A percentile compares a stretch with the other conserved stretches of the same genome.
These are phyloP conservation scores for Parasarocladium wereldwijsianum DNA, from an alignment of 2,329 filamentous ascomycete species.

Conservation along the genomic window DNA sequence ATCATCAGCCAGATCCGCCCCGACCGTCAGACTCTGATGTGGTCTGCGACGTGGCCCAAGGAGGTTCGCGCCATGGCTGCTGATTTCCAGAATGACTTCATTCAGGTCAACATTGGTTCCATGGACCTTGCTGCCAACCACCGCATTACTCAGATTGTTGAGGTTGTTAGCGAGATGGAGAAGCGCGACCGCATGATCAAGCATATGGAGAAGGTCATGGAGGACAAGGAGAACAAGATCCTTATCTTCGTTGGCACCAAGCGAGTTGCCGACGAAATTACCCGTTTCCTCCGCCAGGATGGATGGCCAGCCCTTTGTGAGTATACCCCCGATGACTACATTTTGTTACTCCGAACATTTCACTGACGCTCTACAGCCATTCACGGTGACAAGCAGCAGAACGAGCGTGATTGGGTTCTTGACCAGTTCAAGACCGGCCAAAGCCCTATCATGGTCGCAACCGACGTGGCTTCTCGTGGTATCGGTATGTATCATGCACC, in stretches of 20 bases:
- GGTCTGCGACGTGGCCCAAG: slow-evolving; percentile 98
- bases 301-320: slow-evolving; percentile 94
- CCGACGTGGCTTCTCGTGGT: slow-evolving; percentile 98
- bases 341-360: slow-evolving; percentile 22
- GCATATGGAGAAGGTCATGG: slow-evolving; percentile 96
- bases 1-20: slow-evolving; percentile 96
- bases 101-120: slow-evolving; percentile 97
- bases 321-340: slow-evolving; percentile 26
- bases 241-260: slow-evolving; percentile 91
- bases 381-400: slow-evolving; percentile 98
- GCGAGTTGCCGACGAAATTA: slow-evolving; percentile 95
- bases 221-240: slow-evolving; percentile 87
- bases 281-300: slow-evolving; percentile 90
- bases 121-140: slow-evolving; percentile 94
- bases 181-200: slow-evolving; percentile 97
- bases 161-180: slow-evolving; percentile 91
- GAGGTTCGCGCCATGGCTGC: slow-evolving; percentile 84
- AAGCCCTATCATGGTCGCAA: slow-evolving; percentile 99
- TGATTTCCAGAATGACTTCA: slow-evolving; percentile 89
- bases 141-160: slow-evolving; percentile 93
- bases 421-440: slow-evolving; percentile 99
- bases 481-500: slow-evolving; percentile 84
- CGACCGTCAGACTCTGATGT: slow-evolving; percentile 98
- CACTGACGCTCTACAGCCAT: slow-evolving; percentile 73
- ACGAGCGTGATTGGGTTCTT: slow-evolving; percentile 98